Evolutionary conservation across 2,329 filamentous ascomycete genomes (phyloP), one percentile per base, ranked within the genome.

Genomic region (Penicillium sp.): DNA sequence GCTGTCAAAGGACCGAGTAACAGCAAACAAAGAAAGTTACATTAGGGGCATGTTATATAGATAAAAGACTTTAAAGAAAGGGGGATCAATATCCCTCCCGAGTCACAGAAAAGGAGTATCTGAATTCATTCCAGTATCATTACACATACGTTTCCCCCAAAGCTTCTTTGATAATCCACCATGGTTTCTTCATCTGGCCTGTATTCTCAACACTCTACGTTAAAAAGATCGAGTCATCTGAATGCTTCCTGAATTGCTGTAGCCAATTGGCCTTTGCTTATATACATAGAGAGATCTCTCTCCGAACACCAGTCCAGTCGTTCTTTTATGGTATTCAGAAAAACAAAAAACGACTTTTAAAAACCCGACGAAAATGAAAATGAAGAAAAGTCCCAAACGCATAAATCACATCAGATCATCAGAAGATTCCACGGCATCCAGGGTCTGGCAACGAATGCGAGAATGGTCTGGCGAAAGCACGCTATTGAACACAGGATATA

Each of bases 371-470:
- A 46, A 49, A 52, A 55, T 23, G 20, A 23, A 44, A 54, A 46
- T 48, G 46, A 47, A 63, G 53, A 43, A 50, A 57, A 64, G 44
- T 60, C 64, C 62, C 53, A 58, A 59, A 59, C 59, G 62, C 55
- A 63, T 62, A 61, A 62, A 66, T 66, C 58, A 63, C 58, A 65
- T 66, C 59, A 64, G 59, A 61, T 66, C 65, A 62, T 66, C 61
- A 60, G 47, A 54, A 54, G 44, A 58, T 58, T 56, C 47, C 52
- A 52, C 60, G 45, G 54, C 46, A 51, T 54, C 41, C 39, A 42
- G 15, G 33, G 29, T 46, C 28, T 37, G 51, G 51, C 56, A 54
- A 40, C 20, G 38, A 48, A 56, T 44, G 55, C 46, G 52, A 35
- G 44, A 53, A 58, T 54, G 52, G 51, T 57, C 47, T 49, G 42